These are phyloP conservation scores for Naganishia onofrii DNA, from an alignment of 768 basidiomycete genomes.

Conservation along the genomic window DNA sequence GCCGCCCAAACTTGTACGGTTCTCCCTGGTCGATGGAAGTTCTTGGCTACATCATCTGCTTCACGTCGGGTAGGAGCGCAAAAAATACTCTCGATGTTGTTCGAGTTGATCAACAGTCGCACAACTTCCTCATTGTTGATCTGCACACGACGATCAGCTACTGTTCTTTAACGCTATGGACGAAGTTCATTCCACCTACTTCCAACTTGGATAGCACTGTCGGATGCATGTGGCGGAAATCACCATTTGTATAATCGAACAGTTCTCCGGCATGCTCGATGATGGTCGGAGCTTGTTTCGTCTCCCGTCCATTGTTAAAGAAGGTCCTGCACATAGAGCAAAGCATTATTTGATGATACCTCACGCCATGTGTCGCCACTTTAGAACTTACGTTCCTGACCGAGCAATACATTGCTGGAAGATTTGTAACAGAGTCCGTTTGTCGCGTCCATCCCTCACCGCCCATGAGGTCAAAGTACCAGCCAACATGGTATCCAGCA, in stretches of 20 bases:
- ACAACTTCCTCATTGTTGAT: slow-evolving; percentile 70
- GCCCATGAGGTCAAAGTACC: slow-evolving; percentile 66
- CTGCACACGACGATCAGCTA: slow-evolving; percentile 54
- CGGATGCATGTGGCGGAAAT: slow-evolving; percentile 62
- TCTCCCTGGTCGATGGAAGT: slow-evolving; percentile 26
- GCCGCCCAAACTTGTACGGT: slow-evolving; percentile 35
- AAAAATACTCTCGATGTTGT: slow-evolving; percentile 68
- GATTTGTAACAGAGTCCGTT: slow-evolving; percentile 60
- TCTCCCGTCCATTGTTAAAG: slow-evolving; percentile 59
- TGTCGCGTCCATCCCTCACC: slow-evolving; percentile 69
- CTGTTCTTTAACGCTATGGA: neutral
- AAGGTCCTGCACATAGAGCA: slow-evolving; percentile 51
- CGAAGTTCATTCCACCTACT: slow-evolving; percentile 55
- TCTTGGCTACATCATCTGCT: slow-evolving; percentile 58
- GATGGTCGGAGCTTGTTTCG: slow-evolving; percentile 33
- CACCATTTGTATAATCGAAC: slow-evolving; percentile 76
- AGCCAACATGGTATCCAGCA: slow-evolving; percentile 67
- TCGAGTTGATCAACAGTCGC: slow-evolving; percentile 75
- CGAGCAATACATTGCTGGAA: slow-evolving; percentile 35
- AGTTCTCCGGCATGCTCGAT: slow-evolving; percentile 62
- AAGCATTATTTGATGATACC: neutral
- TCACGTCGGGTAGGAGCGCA: slow-evolving; percentile 65
- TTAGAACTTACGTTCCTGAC: slow-evolving; percentile 27
- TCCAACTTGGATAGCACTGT: slow-evolving; percentile 81
- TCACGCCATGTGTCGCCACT: neutral